These are phyloP conservation scores for Datura wrightii DNA, from an alignment of 257 asterid genomes.

Conservation along the genomic window DNA sequence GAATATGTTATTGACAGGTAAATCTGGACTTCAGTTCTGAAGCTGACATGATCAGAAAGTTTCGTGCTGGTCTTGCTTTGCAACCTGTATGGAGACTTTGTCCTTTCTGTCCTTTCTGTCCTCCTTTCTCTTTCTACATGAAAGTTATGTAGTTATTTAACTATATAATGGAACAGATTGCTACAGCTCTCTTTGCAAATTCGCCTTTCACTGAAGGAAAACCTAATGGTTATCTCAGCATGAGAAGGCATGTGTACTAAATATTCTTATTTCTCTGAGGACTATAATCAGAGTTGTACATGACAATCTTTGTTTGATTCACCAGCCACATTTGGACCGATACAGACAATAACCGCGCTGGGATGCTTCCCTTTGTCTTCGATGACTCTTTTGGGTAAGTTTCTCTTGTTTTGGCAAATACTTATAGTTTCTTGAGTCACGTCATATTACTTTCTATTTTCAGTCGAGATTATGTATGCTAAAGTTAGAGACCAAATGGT, in stretches of 20 bases:
- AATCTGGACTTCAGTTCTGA: constrained; percentile 95
- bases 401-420: constrained; percentile 28
- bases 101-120: constrained; percentile 27
- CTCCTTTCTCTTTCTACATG: not conserved
- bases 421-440: not conserved
- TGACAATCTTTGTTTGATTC: constrained; percentile 37
- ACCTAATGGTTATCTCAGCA: constrained; percentile 94
- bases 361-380: constrained; percentile 99
- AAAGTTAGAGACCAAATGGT: not conserved
- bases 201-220: constrained; percentile 98
- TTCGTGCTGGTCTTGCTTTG: constrained; percentile 91
- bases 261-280: constrained; percentile 32
- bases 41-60: constrained; percentile 94
- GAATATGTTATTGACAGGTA: constrained; percentile 62
- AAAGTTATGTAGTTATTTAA: constrained; percentile 39
- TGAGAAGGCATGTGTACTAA: constrained; percentile 72
- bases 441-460: not conserved
- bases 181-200: constrained; percentile 95
- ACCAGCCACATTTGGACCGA: constrained; percentile 98
- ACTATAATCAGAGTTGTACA: constrained; percentile 28
- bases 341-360: constrained; percentile 89
- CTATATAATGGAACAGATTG: constrained; percentile 69
- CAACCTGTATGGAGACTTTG: constrained; percentile 80
- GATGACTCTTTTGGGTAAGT: constrained; percentile 95
- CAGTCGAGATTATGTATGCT: not conserved